Percentiles rank a stretch among this genome's conserved stretches.
phyloP scores from a whole-genome alignment of 2,329 filamentous ascomycete species.

The Fusarium heterosporum region DNA sequence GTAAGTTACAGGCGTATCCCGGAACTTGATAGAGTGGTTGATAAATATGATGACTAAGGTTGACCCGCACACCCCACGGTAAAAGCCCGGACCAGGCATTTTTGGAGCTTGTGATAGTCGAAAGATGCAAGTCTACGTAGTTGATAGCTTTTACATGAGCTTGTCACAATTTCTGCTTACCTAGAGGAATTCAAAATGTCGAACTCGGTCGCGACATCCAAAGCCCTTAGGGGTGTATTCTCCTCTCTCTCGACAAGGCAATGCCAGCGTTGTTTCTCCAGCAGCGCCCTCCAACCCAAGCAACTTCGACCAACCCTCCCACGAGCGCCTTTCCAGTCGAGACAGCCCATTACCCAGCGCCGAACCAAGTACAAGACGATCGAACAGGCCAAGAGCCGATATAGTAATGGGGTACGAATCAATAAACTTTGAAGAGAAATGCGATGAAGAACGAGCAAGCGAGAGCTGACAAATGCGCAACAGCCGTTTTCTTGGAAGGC shows the following conservation, averaged over 20 bases:
- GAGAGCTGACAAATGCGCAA: conserved; percentile 44
- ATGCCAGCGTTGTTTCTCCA: conserved; percentile 59
- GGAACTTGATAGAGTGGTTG: conserved; percentile 15
- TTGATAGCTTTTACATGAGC: conserved; percentile 38
- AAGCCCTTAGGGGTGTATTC: conserved; percentile 52
- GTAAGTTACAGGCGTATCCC: conserved; percentile 22
- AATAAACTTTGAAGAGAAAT: neutral
- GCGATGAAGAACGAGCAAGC: neutral
- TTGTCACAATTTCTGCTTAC: conserved; percentile 11
- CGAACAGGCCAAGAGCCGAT: conserved; percentile 69
- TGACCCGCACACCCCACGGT: conserved; percentile 21
- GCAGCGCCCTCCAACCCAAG: conserved; percentile 51
- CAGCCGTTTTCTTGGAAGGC: conserved; percentile 96
- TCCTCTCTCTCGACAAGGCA: conserved; percentile 50
- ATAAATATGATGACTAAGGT: conserved; percentile 43
- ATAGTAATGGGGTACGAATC: conserved; percentile 64
- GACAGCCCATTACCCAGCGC: conserved; percentile 53
- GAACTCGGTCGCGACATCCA: conserved; percentile 52
- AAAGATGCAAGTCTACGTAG: conserved; percentile 45
- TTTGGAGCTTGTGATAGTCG: conserved; percentile 45
- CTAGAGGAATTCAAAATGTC: conserved; percentile 52
- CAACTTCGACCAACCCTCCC: conserved; percentile 52
- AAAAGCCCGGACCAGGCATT: conserved; percentile 45
- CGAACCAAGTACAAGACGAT: conserved; percentile 64
- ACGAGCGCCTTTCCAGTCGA: conserved; percentile 48